Percentiles rank a stretch among this genome's conserved stretches.
phyloP scores from a whole-genome alignment of 495 filamentous ascomycete genomes.

The Aspergillus hancockii region DNA sequence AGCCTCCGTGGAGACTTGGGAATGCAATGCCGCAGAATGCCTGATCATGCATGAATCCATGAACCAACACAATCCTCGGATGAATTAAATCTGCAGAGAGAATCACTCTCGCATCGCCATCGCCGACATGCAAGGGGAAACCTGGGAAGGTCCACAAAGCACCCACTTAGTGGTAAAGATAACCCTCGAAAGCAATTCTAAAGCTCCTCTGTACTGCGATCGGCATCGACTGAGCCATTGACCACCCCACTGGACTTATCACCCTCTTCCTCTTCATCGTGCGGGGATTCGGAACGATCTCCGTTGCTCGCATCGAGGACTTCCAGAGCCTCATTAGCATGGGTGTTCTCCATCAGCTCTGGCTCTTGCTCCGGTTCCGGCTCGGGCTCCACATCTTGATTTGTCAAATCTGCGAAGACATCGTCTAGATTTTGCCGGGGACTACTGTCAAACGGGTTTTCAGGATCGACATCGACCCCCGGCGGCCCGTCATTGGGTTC shows the following conservation, averaged over 20 bases:
- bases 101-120: conserved; percentile 1
- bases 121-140: background rate
- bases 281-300: conserved; percentile 21
- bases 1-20: conserved; percentile 8
- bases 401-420: conserved; percentile 50
- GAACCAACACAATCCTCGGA: background rate
- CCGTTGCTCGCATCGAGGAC: conserved; percentile 45
- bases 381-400: conserved; percentile 44
- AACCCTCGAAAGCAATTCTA: background rate
- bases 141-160: background rate
- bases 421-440: conserved; percentile 47
- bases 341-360: conserved; percentile 45
- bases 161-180: background rate
- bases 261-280: conserved; percentile 17
- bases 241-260: conserved; percentile 15
- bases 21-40: conserved; percentile 19
- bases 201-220: conserved; percentile 13
- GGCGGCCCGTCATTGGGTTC: conserved; percentile 25
- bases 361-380: conserved; percentile 26
- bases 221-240: conserved; percentile 18
- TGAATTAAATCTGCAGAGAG: background rate
- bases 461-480: conserved; percentile 27
- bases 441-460: conserved; percentile 40
- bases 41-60: conserved; percentile 4
- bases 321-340: conserved; percentile 49